Percentiles rank a stretch among this genome's conserved stretches.
Conservation (phyloP, 805 yeast genomes). For the Danielozyma ontarioensis region DNA sequence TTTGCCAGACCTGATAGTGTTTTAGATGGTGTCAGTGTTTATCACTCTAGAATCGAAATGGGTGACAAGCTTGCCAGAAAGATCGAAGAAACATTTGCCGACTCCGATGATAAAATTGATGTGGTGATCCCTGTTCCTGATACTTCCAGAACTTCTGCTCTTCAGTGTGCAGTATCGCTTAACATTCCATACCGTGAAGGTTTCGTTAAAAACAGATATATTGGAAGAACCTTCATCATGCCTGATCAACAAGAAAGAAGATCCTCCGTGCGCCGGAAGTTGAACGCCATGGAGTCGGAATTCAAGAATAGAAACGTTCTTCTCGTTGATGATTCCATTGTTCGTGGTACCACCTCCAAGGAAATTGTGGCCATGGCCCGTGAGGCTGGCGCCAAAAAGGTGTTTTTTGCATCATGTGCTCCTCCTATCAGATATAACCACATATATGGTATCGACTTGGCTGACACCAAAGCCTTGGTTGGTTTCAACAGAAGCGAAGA, state of each 20-base stretch:
- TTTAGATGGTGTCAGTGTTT: slow-evolving; percentile 93
- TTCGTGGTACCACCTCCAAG: slow-evolving; percentile 94
- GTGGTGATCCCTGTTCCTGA: slow-evolving; percentile 98
- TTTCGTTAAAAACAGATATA: slow-evolving; percentile 92
- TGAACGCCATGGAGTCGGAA: slow-evolving; percentile 94
- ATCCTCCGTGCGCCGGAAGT: slow-evolving; percentile 87
- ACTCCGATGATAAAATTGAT: slow-evolving; percentile 60
- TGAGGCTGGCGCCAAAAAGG: slow-evolving; percentile 94
- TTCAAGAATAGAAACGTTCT: slow-evolving; percentile 80
- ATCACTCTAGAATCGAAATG: slow-evolving; percentile 89
- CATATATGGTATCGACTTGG: slow-evolving; percentile 95
- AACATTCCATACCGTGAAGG: slow-evolving; percentile 91
- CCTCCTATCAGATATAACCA: slow-evolving; percentile 97
- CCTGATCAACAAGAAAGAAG: slow-evolving; percentile 94
- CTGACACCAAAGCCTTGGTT: slow-evolving; percentile 89
- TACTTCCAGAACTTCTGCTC: slow-evolving; percentile 92
- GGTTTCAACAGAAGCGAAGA: slow-evolving; percentile 75
- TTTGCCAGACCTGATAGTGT: slow-evolving; percentile 98
- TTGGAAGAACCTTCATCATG: slow-evolving; percentile 98
- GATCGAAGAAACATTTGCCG: slow-evolving; percentile 42
- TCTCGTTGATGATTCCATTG: slow-evolving; percentile 94
- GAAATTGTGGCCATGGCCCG: slow-evolving; percentile 98
- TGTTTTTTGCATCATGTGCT: slow-evolving; percentile 95
- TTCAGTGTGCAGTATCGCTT: slow-evolving; percentile 82
- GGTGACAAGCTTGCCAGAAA: slow-evolving; percentile 82